Conservation (phyloP, 306 rosid genomes). For the Boehmeria nivea region DNA sequence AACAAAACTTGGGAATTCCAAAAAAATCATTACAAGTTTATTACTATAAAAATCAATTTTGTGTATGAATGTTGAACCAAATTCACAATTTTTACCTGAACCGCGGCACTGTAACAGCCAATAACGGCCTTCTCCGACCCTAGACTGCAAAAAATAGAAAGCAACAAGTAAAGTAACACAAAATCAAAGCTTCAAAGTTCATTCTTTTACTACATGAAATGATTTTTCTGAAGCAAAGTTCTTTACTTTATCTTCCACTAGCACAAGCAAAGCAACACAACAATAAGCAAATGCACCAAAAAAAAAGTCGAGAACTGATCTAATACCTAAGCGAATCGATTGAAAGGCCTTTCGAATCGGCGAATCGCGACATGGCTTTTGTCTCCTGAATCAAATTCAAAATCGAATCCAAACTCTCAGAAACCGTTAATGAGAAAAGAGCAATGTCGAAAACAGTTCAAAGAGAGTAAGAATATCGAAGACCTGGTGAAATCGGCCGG, state of each 20-base stretch:
- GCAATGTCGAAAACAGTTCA: not conserved
- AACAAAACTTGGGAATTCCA: not conserved
- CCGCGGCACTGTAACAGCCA: slow-evolving; percentile 67
- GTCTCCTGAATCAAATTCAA: slow-evolving; percentile 30
- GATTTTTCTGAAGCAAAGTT: too few species aligned
- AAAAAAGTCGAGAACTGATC: not conserved
- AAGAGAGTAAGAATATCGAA: not conserved
- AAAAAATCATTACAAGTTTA: too few species aligned
- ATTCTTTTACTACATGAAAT: not conserved
- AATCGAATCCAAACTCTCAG: not conserved
- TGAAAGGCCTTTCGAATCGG: slow-evolving; percentile 32
- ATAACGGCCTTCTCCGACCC: slow-evolving; percentile 44
- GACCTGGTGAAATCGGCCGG: slow-evolving; percentile 57
- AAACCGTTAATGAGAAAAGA: not conserved
- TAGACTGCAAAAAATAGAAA: slow-evolving; percentile 11
- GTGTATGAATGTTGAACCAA: too few species aligned
- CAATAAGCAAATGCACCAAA: too few species aligned
- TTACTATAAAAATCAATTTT: too few species aligned
- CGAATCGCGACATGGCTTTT: slow-evolving; percentile 36
- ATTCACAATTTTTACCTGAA: slow-evolving; percentile 47
- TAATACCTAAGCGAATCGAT: slow-evolving; percentile 32
- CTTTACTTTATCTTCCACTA: not conserved
- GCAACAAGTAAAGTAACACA: not conserved
- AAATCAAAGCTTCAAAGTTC: not conserved
- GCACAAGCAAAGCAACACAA: not conserved